Percentiles rank a stretch among this genome's conserved stretches.
Evolutionary conservation across 805 yeast species (phyloP).

Genomic region (Candida piceae): DNA sequence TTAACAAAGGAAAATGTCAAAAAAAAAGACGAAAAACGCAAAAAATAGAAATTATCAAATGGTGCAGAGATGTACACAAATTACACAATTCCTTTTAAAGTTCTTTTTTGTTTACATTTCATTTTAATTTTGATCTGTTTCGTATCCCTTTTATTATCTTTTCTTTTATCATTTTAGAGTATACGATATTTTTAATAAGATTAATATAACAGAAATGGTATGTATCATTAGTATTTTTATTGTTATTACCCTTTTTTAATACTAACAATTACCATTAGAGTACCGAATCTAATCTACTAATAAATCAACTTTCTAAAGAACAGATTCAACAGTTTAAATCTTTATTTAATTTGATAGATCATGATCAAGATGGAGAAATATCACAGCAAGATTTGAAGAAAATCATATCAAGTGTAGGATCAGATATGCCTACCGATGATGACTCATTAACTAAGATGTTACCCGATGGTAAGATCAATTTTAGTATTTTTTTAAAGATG

Average conservation of each 20-base stretch:
- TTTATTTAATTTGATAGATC: slow-evolving; percentile 76
- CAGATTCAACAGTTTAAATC: slow-evolving; percentile 66
- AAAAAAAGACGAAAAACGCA: too few relatives aligned
- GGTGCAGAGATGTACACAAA: slow-evolving; percentile 5
- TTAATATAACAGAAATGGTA: too few relatives aligned
- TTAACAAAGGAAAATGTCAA: too few relatives aligned
- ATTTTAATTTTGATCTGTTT: too few relatives aligned
- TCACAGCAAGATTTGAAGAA: slow-evolving; percentile 49
- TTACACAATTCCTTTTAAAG: not conserved
- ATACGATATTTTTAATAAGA: too few relatives aligned
- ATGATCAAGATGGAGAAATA: slow-evolving; percentile 70
- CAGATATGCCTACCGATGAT: slow-evolving; percentile 34
- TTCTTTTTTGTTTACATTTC: slow-evolving; percentile 1
- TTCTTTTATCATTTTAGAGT: too few relatives aligned
- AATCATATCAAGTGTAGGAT: slow-evolving; percentile 48
- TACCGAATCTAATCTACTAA: not conserved
- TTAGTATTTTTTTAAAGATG: slow-evolving; percentile 59
- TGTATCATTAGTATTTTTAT: not conserved
- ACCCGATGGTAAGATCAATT: slow-evolving; percentile 39
- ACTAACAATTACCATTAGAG: not conserved
- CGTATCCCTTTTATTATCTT: too few relatives aligned
- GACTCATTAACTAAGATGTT: slow-evolving; percentile 47
- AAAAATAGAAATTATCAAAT: not conserved
- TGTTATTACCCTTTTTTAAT: not conserved
- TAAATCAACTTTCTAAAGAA: slow-evolving; percentile 44